phyloP scores from a whole-genome alignment of 805 yeast species.

The Wickerhamiella domercqiae region DNA sequence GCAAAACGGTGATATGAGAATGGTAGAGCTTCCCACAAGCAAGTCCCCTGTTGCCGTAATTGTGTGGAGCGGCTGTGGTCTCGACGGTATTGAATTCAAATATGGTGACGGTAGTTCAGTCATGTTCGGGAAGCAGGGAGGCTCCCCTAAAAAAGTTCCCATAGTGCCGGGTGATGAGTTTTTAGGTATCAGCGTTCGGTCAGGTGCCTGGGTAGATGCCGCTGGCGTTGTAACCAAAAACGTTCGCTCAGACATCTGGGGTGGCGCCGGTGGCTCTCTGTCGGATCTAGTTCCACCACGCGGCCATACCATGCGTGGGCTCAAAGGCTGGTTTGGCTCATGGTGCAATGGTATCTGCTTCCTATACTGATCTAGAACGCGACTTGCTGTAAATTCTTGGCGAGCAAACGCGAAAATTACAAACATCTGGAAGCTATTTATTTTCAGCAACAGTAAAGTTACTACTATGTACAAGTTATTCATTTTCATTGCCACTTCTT shows the following conservation, averaged over 20 bases:
- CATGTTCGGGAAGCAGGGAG: conserved; percentile 27
- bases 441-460: background rate
- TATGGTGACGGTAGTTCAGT: conserved; percentile 21
- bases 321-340: conserved; percentile 49
- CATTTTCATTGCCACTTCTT: conserved; percentile 15
- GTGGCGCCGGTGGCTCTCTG: conserved; percentile 54
- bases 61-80: conserved; percentile 57
- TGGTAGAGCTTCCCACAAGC: conserved; percentile 10
- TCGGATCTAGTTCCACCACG: conserved; percentile 49
- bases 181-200: conserved; percentile 44
- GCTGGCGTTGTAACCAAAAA: conserved; percentile 47
- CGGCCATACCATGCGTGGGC: conserved; percentile 47
- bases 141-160: conserved; percentile 31
- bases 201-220: conserved; percentile 86
- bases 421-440: background rate
- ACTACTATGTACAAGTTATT: conserved; percentile 2
- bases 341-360: conserved; percentile 72
- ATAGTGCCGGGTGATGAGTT: conserved; percentile 46
- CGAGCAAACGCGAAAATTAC: background rate
- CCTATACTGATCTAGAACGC: too few species aligned
- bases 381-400: background rate
- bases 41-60: conserved; percentile 29
- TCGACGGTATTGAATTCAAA: conserved; percentile 62
- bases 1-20: conserved; percentile 12
- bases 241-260: conserved; percentile 35